Evolutionary conservation across 164 flowering plant species (phyloP), one percentile per base, ranked within the genome.

Genomic region (Piper longum): DNA sequence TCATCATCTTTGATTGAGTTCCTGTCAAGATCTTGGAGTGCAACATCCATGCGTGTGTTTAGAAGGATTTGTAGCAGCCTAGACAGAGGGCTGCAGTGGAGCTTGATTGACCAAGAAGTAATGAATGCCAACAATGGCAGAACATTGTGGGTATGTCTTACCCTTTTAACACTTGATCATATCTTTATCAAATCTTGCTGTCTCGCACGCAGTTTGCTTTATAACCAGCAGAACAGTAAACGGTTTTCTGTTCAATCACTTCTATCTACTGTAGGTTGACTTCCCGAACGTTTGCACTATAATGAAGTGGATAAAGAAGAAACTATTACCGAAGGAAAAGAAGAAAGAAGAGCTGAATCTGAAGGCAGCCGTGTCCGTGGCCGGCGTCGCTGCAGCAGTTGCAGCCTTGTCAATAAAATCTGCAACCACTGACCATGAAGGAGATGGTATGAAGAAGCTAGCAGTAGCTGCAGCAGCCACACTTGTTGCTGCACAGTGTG

Each of bases 321-420:
- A 26, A 18, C 41, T 51, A 44, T 19, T 54, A 13, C 41, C 56
- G n/a, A 51, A 8, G 5, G 64, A 43, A 36, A 19, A 17, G 40
- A 62, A 56, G 51, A 62, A 62, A 41, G 57, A 62, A 19, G 64
- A 62, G 64, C 11, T 19, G 64, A 62, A 41, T 11, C 14, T 62
- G 16, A 54, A 62, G 4, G 64, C 64, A 48, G 64, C 64, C 64
- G 48, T 62, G 42, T 51, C 64, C 36, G 64, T 62, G 64, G 64
- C 64, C 6, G 56, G 64, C 12, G 54, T 62, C 7, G 64, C 64
- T 1, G 64, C 64, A 19, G 56, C 56, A 17, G 39, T 62, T n/a
- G 64, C 64, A 12, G 16, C 64, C 39, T 48, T 62, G 40, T 61
- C 63, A 3, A 17, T 56, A 48, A 62, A 51, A 62, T 62, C 64